These are phyloP conservation scores for Peronospora farinosa DNA, from an alignment of 352 stramenopile genomes.

Conservation along the genomic window DNA sequence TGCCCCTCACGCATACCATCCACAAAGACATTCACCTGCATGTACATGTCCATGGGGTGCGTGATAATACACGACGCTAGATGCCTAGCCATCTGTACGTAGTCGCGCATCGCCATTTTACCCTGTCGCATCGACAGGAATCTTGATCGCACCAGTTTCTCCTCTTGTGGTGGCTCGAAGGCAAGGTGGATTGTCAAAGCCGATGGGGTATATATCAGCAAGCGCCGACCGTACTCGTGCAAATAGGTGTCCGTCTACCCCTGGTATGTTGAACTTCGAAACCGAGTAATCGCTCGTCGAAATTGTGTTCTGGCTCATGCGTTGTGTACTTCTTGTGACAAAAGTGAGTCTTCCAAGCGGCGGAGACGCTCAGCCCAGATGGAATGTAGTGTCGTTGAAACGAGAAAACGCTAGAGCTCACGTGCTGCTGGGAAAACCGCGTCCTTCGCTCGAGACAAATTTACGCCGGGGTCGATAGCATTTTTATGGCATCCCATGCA, in stretches of 20 bases:
- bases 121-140: too few species aligned
- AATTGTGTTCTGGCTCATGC: not conserved
- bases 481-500: not conserved
- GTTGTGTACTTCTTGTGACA: not conserved
- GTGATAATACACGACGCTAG: too few species aligned
- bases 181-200: not conserved
- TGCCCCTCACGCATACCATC: too few species aligned
- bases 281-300: not conserved
- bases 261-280: constrained; percentile 1
- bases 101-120: too few species aligned
- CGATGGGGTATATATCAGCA: not conserved
- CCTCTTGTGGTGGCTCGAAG: too few species aligned
- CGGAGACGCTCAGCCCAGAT: not conserved
- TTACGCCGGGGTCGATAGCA: not conserved
- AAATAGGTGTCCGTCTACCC: not conserved
- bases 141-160: too few species aligned
- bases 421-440: not conserved
- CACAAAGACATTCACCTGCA: too few species aligned
- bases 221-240: not conserved
- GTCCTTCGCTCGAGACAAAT: not conserved
- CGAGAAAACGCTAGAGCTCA: not conserved
- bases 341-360: too few species aligned
- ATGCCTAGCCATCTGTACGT: too few species aligned
- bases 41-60: too few species aligned
- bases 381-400: not conserved